phyloP scores from a whole-genome alignment of 1,139 yeast species.

The Taphrina flavorubra region DNA sequence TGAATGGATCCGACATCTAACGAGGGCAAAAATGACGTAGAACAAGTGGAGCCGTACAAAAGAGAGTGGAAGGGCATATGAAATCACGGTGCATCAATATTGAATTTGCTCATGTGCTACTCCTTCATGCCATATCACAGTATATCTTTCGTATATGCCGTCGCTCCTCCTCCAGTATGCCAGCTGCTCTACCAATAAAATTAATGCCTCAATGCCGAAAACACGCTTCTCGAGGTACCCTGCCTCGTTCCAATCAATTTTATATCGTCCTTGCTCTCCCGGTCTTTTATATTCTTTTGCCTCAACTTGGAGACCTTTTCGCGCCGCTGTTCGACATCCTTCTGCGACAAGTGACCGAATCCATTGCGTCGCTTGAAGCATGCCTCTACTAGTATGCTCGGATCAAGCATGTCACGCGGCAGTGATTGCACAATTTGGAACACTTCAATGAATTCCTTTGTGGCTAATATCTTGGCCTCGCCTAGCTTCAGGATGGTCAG shows the following conservation, averaged over 20 bases:
- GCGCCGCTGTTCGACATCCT: constrained; percentile 71
- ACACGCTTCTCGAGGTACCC: constrained; percentile 16
- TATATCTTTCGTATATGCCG: constrained; percentile 1
- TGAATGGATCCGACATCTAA: too few species aligned
- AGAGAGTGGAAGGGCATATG: too few species aligned
- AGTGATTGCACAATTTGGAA: constrained; percentile 84
- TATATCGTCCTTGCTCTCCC: constrained; percentile 22
- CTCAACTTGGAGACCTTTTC: constrained; percentile 26
- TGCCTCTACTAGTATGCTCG: constrained; percentile 69
- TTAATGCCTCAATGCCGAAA: neutral
- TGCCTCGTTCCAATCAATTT: neutral
- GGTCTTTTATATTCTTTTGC: constrained; percentile 6
- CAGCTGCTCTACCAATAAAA: too few species aligned
- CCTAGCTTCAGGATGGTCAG: constrained; percentile 80
- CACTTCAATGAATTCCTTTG: constrained; percentile 78
- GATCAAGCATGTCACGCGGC: constrained; percentile 76
- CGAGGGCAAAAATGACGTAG: constrained; percentile 1
- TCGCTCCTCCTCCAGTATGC: constrained; percentile 1
- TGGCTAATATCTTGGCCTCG: constrained; percentile 64
- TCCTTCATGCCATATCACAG: neutral
- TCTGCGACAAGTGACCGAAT: constrained; percentile 76
- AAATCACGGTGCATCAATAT: too few species aligned
- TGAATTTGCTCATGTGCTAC: neutral
- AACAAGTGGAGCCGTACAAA: neutral
- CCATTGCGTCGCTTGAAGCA: constrained; percentile 79